Evolutionary conservation across 257 asterid genomes (phyloP), one percentile per base, ranked within the genome.

Genomic region (Capsicum rhomboideum): DNA sequence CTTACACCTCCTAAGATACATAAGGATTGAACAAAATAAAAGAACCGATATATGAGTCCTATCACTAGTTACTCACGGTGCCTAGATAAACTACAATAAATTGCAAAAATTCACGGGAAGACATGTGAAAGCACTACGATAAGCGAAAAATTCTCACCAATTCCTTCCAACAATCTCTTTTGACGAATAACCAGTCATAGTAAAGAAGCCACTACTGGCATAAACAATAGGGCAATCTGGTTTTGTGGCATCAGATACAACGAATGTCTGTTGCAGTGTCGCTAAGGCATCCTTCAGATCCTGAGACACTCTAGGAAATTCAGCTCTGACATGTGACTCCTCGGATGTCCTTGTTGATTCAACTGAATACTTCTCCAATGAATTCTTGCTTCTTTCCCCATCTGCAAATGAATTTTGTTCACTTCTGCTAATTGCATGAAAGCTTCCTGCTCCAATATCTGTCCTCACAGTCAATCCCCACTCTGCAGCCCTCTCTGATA

Each of bases 161-260:
- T 94, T 96, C 87, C 74, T 92, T 84, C 99, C 99, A 78, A 96
- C 83, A 80, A 96, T 87, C 88, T 96, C 99, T 86, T 94, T 90
- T 23, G 93, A 88, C 55, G 98, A 89, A 88, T 96, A 96, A 75
- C 99, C 99, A 44, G 99, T 96, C 94, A 94, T 92, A 46, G 87
- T 86, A 89, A 94, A 96, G 83, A 96, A 96, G 82, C 99, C 99
- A 84, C 97, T 92, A 86, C 99, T 96, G 53, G 98, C 98, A 89
- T 92, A 96, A 91, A 96, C 82, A 50, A 96, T 96, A 5, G 98
- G 99, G 87, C 97, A 92, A 40, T 96, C 99, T 0, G 97, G 98
- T 87, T 94, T 96, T 2, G 99, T 94, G 8, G 98, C 98, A 90
- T 96, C 99, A 7, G 99, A 96, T 58, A 96, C 99, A 2, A 94